These are phyloP conservation scores for Ehretia macrophylla DNA, from an alignment of 257 asterid species.

Conservation along the genomic window DNA sequence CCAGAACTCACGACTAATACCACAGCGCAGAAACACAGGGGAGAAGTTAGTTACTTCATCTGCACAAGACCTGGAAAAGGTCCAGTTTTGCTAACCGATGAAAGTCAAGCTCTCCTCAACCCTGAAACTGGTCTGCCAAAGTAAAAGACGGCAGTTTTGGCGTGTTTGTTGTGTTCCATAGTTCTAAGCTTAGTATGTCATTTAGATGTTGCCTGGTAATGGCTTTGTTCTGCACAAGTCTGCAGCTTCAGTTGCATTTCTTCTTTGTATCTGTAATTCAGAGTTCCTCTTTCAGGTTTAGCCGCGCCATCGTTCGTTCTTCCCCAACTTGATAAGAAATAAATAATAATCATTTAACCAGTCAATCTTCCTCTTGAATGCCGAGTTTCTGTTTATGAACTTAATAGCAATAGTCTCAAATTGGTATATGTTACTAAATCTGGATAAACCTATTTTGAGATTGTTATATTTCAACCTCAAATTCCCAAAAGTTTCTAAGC, in stretches of 20 bases:
- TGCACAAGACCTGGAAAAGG: slow-evolving; percentile 60
- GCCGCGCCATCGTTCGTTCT: neutral
- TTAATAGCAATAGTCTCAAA: neutral
- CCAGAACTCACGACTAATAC: slow-evolving; percentile 65
- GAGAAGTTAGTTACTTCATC: slow-evolving; percentile 92
- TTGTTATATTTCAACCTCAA: too few species aligned
- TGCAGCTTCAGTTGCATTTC: slow-evolving; percentile 1
- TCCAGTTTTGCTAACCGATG: slow-evolving; percentile 68
- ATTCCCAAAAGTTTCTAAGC: too few species aligned
- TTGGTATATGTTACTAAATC: too few species aligned
- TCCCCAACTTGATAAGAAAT: slow-evolving; percentile 1
- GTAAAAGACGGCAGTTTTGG: slow-evolving; percentile 28
- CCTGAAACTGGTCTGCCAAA: slow-evolving; percentile 76
- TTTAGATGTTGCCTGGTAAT: neutral
- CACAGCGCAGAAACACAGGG: slow-evolving; percentile 46
- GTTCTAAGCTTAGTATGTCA: too few species aligned
- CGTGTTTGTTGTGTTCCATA: neutral
- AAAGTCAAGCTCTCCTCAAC: slow-evolving; percentile 66
- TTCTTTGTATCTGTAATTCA: slow-evolving; percentile 6
- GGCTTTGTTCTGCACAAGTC: slow-evolving; percentile 13
- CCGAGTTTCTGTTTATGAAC: neutral
- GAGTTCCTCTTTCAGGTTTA: neutral
- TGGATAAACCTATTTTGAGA: too few species aligned
- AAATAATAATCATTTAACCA: neutral
- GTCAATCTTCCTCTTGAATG: neutral